Percentiles rank a stretch among this genome's conserved stretches.
phyloP scores from a whole-genome alignment of 179 eudicot species.

The Corrigiola litoralis region DNA sequence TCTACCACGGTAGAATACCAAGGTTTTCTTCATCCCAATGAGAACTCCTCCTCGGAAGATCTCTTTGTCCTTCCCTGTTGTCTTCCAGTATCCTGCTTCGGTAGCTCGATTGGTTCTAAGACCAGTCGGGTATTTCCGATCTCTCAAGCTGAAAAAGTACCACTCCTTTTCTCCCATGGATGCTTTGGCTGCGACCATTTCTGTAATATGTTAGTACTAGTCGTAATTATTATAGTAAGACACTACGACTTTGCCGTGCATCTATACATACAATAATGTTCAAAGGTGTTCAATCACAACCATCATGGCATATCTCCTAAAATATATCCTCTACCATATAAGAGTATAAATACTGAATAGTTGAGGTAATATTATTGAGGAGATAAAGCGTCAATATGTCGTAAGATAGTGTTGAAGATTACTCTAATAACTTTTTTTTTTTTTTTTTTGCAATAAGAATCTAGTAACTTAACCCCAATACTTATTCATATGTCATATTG shows the following conservation, averaged over 20 bases:
- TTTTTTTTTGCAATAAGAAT: no score
- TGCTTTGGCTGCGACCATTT: conserved; percentile 54
- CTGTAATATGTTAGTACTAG: neutral
- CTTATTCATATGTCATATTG: no score
- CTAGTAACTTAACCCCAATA: no score
- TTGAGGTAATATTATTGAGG: neutral
- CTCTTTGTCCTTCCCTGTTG: conserved; percentile 86
- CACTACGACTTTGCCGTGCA: no score
- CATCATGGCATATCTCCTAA: no score
- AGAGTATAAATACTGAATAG: neutral
- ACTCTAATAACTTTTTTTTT: no score
- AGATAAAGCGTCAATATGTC: no score
- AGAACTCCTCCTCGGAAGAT: conserved; percentile 50
- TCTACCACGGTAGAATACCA: conserved; percentile 81
- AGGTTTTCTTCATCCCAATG: conserved; percentile 89
- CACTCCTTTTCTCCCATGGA: conserved; percentile 95
- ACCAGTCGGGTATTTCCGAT: conserved; percentile 83
- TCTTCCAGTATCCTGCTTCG: conserved; percentile 87
- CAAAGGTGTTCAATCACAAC: no score
- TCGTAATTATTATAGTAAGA: no score
- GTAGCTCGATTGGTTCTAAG: conserved; percentile 81
- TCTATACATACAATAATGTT: no score
- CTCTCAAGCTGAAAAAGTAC: conserved; percentile 80
- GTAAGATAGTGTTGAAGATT: no score
- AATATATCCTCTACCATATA: neutral